Base-by-base conservation (phyloP, 306 rosid genomes). In the Medicago lupulina region DNA sequence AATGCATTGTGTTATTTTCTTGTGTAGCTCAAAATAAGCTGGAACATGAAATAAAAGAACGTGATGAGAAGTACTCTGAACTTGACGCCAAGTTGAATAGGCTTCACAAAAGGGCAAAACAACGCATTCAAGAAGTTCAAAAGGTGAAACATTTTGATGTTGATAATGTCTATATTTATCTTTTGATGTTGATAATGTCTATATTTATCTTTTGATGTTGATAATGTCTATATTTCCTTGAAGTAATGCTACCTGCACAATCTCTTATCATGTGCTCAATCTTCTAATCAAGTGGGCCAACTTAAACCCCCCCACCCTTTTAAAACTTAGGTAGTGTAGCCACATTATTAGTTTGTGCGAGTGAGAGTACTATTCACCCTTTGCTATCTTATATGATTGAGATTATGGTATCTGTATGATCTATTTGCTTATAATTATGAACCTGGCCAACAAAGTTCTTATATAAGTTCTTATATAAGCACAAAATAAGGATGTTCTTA, bases 31-130 rank as follows among this genome's bases (percentile, higher is more conserved):
- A 89, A 82, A 88, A 70, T 64, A 90, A 90, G 83, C 67, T 88
- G 55, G 92, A 96, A 79, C 90, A 85, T 72, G 98, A 92, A 85
- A 89, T 89, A 69, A 92, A 89, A 87, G 99, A 86, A 39, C 93
- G 91, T 15, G 99, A 96, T 19, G 99, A 89, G 83, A 96, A 92
- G 89, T 92, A 96, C 82, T 38, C 93, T 43, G 99, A 96, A 80
- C 97, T 96, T 49, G 99, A 96, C 74, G 82, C 87, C 34, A 96
- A 96, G 83, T 89, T 96, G 73, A 88, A 81, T 76, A 84, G 98
- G 88, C 98, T 96, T 83, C 99, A 92, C 79, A 96, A 96, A 83
- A 87, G 99, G 78, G 99, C 99, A 59, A 96, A 96, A 80, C 99
- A 96, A 70, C 97, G 99, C 11, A 96, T 96, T 85, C 99, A 96